Percentiles rank a stretch among this genome's conserved stretches.
Conservation (phyloP, 2,329 filamentous ascomycete genomes). For the Aspergillus clavatus region DNA sequence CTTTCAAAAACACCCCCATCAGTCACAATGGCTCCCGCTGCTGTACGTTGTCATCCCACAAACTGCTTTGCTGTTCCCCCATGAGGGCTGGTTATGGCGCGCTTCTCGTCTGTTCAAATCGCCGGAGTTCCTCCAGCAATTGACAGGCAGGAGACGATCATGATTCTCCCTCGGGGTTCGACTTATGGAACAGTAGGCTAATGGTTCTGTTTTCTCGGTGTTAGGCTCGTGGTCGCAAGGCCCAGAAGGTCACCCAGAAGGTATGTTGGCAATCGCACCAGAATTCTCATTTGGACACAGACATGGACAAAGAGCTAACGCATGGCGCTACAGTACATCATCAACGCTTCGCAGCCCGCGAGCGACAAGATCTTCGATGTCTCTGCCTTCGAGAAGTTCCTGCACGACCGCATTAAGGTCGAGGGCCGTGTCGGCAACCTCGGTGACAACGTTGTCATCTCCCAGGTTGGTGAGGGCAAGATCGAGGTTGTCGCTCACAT, state of each 20-base stretch:
- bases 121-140: constrained; percentile 14
- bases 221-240: constrained; percentile 45
- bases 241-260: constrained; percentile 48
- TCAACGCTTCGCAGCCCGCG: constrained; percentile 97
- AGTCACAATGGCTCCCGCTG: constrained; percentile 75
- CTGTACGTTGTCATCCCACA: constrained; percentile 65
- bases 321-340: constrained; percentile 68
- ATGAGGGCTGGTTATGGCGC: constrained; percentile 16
- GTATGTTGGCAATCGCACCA: constrained; percentile 25
- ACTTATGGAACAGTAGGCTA: constrained; percentile 85
- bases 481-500: constrained; percentile 97
- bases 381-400: constrained; percentile 98
- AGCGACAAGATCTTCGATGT: constrained; percentile 99
- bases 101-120: constrained; percentile 25
- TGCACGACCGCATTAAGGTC: constrained; percentile 99
- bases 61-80: constrained; percentile 93
- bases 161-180: constrained; percentile 19
- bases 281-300: constrained; percentile 2
- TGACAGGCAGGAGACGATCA: constrained; percentile 1
- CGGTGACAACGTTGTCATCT: constrained; percentile 85
- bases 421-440: constrained; percentile 98
- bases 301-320: constrained; percentile 4
- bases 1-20: constrained; percentile 27
- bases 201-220: constrained; percentile 52
- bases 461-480: constrained; percentile 91